Evolutionary conservation across 495 filamentous ascomycete genomes (phyloP).

Genomic region (Aspergillus sclerotiicarbonarius): DNA sequence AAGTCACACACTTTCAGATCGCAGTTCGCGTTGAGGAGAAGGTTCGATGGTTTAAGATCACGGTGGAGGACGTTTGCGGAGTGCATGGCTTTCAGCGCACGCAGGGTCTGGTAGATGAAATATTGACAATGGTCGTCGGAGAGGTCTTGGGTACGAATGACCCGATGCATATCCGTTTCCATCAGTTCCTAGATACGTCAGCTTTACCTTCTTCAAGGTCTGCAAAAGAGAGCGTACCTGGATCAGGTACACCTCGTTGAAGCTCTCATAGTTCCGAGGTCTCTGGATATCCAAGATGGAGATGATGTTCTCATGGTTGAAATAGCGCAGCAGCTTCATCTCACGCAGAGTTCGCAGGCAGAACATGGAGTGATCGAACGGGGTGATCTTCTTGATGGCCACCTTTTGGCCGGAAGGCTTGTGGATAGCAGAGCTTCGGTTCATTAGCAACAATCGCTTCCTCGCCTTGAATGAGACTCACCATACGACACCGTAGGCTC

Average conservation of each 20-base stretch:
- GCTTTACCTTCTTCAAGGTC: neutral
- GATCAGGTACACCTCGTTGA: conserved; percentile 98
- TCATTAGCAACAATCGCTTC: conserved; percentile 17
- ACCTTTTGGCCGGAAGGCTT: conserved; percentile 99
- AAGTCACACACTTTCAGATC: conserved; percentile 99
- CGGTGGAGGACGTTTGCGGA: conserved; percentile 97
- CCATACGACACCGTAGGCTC: conserved; percentile 99
- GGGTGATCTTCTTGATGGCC: conserved; percentile 99
- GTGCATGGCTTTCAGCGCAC: conserved; percentile 98
- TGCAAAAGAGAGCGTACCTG: conserved; percentile 58
- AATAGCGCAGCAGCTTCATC: conserved; percentile 99
- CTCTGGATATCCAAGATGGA: conserved; percentile 99
- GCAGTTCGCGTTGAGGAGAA: conserved; percentile 97
- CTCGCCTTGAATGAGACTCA: conserved; percentile 44
- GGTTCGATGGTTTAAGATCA: conserved; percentile 95
- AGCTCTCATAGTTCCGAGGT: conserved; percentile 90
- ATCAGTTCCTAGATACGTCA: conserved; percentile 75
- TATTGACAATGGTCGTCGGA: conserved; percentile 99
- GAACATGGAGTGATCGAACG: conserved; percentile 99
- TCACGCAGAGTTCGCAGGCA: conserved; percentile 94
- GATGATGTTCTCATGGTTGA: conserved; percentile 99
- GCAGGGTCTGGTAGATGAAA: conserved; percentile 99
- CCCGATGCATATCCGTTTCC: conserved; percentile 99
- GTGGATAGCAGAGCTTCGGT: conserved; percentile 87
- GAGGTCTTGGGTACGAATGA: conserved; percentile 97